These are phyloP conservation scores for Rhodosorus marinus DNA, from an alignment of 23 red algal species.

Conservation along the genomic window DNA sequence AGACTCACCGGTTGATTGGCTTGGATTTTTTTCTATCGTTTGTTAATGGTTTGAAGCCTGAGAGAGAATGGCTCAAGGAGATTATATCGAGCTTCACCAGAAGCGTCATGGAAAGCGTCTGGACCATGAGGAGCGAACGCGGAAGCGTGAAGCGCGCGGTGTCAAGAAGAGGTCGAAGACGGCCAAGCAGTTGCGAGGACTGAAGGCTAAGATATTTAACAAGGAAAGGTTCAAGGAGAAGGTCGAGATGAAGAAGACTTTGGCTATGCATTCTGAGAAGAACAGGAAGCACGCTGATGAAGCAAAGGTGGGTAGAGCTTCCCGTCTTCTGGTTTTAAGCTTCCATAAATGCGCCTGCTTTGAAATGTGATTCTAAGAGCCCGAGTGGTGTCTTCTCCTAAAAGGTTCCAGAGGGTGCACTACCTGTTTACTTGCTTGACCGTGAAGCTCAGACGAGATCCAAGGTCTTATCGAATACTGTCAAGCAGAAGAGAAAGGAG, in stretches of 20 bases:
- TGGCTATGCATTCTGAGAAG: constrained; percentile 26
- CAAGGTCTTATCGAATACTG: constrained; percentile 85
- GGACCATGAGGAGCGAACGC: constrained; percentile 60
- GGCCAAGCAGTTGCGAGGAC: constrained; percentile 38
- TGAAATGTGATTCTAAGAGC: too few species aligned
- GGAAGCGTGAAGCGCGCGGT: constrained; percentile 61
- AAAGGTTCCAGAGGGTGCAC: constrained; percentile 29
- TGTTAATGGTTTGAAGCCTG: too few species aligned
- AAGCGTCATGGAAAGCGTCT: constrained; percentile 77
- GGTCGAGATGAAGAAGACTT: constrained; percentile 64
- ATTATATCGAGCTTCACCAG: constrained; percentile 89
- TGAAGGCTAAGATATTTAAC: constrained; percentile 88
- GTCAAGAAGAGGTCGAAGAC: constrained; percentile 19
- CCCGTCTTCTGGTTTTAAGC: too few species aligned
- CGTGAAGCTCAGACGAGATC: constrained; percentile 37
- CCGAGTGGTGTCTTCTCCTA: too few species aligned
- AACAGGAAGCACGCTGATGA: constrained; percentile 10
- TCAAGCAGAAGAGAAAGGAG: constrained; percentile 95
- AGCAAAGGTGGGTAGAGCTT: constrained; percentile 4
- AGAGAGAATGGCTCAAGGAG: constrained; percentile 73
- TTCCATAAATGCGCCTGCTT: too few species aligned
- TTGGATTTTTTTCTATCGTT: too few species aligned
- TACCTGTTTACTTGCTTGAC: constrained; percentile 86
- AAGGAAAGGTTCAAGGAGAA: constrained; percentile 88
- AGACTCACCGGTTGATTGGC: too few species aligned